Conservation (phyloP, 495 filamentous ascomycete species). For the Parathielavia appendiculata region DNA sequence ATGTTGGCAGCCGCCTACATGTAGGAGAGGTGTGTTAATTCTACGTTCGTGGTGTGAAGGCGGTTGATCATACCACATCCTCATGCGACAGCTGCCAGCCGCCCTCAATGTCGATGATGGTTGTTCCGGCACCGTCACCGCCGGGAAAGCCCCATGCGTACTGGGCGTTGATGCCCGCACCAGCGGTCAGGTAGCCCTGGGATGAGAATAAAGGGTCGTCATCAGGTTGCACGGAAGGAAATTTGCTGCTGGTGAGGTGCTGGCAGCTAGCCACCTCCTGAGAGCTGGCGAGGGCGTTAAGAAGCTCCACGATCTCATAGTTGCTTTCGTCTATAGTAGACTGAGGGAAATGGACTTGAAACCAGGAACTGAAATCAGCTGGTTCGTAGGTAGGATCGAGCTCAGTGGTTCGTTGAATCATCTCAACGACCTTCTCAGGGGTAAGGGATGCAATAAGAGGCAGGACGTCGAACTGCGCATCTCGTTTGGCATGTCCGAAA, state of each 20-base stretch:
- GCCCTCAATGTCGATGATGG: conserved; percentile 15
- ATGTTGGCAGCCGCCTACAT: neutral
- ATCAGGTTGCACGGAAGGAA: conserved; percentile 1
- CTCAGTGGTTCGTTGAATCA: neutral
- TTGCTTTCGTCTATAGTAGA: neutral
- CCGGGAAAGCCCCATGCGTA: conserved; percentile 19
- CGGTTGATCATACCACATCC: conserved; percentile 1
- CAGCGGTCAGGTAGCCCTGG: conserved; percentile 12
- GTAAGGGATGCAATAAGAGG: neutral
- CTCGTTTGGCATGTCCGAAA: neutral
- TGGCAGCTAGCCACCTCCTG: conserved; percentile 1
- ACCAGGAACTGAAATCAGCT: neutral
- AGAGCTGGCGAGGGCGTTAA: neutral
- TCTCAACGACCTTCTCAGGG: neutral
- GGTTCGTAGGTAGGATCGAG: neutral
- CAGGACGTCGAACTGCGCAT: neutral
- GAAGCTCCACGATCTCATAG: neutral
- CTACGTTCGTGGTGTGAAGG: neutral
- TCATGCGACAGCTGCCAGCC: conserved; percentile 19
- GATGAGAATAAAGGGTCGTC: neutral
- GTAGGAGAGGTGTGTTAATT: neutral
- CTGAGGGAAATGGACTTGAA: conserved; percentile 1
- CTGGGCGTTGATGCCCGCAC: conserved; percentile 10
- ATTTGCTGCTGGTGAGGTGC: neutral
- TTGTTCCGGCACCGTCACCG: conserved; percentile 9